A percentile compares a stretch with the other conserved stretches of the same genome.
Evolutionary conservation across 345 rosid genomes (phyloP).

Genomic region (Physaria fendleri): DNA sequence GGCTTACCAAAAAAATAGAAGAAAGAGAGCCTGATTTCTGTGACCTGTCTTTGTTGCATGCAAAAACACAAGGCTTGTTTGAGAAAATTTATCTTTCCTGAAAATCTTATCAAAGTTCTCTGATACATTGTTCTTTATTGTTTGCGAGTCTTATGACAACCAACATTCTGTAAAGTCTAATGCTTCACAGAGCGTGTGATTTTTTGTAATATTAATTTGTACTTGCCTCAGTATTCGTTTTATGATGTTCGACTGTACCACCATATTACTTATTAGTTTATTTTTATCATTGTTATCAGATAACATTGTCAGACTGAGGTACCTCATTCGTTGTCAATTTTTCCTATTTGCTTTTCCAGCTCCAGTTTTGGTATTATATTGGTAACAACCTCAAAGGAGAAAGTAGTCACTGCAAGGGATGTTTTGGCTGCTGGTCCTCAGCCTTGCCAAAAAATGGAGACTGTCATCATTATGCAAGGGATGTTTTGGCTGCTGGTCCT

Average conservation of each 20-base stretch:
- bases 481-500: conserved; percentile 69
- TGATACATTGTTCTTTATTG: conserved; percentile 1
- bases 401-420: conserved; percentile 62
- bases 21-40: background rate
- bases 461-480: conserved; percentile 68
- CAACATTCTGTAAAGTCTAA: conserved; percentile 2
- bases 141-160: background rate
- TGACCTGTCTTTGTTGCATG: conserved; percentile 3
- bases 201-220: background rate
- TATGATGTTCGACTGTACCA: background rate
- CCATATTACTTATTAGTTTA: background rate
- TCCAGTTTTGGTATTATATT: conserved; percentile 65
- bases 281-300: background rate
- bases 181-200: conserved; percentile 4
- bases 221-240: background rate
- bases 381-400: conserved; percentile 59
- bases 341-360: conserved; percentile 35
- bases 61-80: background rate
- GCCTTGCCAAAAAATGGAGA: conserved; percentile 61
- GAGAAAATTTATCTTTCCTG: background rate
- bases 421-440: conserved; percentile 74
- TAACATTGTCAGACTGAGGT: background rate
- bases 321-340: background rate
- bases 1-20: background rate
- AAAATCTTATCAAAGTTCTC: background rate